phyloP scores from a whole-genome alignment of 2,329 filamentous ascomycete species.

The Alternaria viburni region DNA sequence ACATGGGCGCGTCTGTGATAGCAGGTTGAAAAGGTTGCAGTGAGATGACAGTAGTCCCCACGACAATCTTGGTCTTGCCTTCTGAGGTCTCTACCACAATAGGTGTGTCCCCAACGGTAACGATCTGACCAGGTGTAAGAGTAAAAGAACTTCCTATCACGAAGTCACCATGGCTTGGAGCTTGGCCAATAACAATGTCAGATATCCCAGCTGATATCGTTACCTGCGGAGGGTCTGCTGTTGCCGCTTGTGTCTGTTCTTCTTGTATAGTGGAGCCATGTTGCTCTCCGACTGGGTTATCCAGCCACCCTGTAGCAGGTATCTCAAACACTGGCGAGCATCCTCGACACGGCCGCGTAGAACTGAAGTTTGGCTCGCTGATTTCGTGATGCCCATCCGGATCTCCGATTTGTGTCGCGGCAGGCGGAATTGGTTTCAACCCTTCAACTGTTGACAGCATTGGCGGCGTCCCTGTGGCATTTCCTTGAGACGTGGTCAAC shows the following conservation, averaged over 20 bases:
- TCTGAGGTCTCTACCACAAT: slow-evolving; percentile 32
- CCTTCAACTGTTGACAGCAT: slow-evolving; percentile 34
- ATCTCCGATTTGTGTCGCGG: slow-evolving; percentile 29
- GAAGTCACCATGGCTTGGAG: slow-evolving; percentile 16
- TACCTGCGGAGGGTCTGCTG: slow-evolving; percentile 6
- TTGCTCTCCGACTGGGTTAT: slow-evolving; percentile 27
- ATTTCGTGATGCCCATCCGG: slow-evolving; percentile 42
- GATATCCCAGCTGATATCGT: slow-evolving; percentile 25
- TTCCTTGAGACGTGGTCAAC: slow-evolving; percentile 1
- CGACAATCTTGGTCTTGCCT: slow-evolving; percentile 27
- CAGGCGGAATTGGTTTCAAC: slow-evolving; percentile 31
- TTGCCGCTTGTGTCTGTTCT: neutral
- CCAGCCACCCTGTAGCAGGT: slow-evolving; percentile 31
- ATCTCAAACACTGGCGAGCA: slow-evolving; percentile 39
- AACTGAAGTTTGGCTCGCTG: slow-evolving; percentile 36
- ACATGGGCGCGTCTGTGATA: slow-evolving; percentile 23
- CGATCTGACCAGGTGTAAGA: slow-evolving; percentile 24
- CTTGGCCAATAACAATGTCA: slow-evolving; percentile 23
- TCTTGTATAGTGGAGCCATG: slow-evolving; percentile 10
- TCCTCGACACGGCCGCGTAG: slow-evolving; percentile 32
- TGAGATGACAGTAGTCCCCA: slow-evolving; percentile 26
- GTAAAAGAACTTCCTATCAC: slow-evolving; percentile 30
- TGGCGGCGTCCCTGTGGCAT: slow-evolving; percentile 4
- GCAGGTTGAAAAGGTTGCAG: slow-evolving; percentile 13
- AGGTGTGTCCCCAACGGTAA: slow-evolving; percentile 33